Evolutionary conservation across 2,329 filamentous ascomycete species (phyloP).

Genomic region (Fusarium sp.): DNA sequence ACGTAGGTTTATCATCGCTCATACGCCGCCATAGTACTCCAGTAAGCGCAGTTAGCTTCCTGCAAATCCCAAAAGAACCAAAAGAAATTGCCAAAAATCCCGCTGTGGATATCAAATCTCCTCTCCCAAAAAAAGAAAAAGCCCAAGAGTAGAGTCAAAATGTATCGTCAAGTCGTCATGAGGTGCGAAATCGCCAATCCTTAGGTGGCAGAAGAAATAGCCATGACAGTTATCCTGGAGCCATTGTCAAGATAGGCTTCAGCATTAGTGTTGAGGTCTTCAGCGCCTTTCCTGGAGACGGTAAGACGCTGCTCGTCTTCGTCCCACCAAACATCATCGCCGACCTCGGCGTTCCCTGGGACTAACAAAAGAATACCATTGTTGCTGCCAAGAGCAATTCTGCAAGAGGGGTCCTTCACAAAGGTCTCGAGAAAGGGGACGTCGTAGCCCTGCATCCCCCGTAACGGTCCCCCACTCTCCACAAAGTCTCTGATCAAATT

Average conservation of each 20-base stretch:
- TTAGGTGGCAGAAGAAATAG: constrained; percentile 38
- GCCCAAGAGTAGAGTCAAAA: constrained; percentile 6
- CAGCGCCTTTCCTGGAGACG: constrained; percentile 31
- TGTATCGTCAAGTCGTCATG: constrained; percentile 19
- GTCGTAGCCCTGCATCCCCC: constrained; percentile 38
- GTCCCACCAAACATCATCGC: constrained; percentile 41
- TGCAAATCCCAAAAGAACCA: constrained; percentile 4
- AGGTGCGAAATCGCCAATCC: not conserved
- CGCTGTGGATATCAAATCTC: constrained; percentile 25
- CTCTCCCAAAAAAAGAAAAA: not conserved
- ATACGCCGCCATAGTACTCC: constrained; percentile 27
- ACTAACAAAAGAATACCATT: constrained; percentile 40
- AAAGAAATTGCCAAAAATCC: constrained; percentile 20
- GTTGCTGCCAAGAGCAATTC: constrained; percentile 40
- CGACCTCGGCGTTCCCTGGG: constrained; percentile 39
- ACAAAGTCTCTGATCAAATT: constrained; percentile 47
- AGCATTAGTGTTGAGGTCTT: constrained; percentile 17
- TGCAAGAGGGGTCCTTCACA: constrained; percentile 38
- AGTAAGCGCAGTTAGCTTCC: constrained; percentile 12
- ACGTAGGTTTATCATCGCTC: constrained; percentile 8
- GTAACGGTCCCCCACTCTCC: constrained; percentile 38
- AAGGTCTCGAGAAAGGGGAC: constrained; percentile 39
- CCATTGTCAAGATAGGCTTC: constrained; percentile 36
- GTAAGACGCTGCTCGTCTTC: constrained; percentile 30
- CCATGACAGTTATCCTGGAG: constrained; percentile 33